These are phyloP conservation scores for Penstemon barbatus DNA, from an alignment of 257 asterid genomes.

Conservation along the genomic window DNA sequence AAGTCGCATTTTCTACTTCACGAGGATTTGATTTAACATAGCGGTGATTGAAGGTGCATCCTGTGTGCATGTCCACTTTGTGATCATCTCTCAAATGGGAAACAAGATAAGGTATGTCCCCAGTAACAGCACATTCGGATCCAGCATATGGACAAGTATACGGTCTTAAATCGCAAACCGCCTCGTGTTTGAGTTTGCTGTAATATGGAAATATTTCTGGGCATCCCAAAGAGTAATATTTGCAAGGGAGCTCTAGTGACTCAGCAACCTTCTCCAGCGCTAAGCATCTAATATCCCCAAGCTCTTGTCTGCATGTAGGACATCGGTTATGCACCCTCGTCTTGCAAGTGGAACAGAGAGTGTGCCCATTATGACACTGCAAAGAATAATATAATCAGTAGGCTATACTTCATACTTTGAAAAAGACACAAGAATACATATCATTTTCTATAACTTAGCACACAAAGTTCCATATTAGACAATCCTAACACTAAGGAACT, in stretches of 20 bases:
- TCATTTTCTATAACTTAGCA: neutral
- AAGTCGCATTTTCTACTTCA: conserved; percentile 45
- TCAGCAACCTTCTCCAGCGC: conserved; percentile 46
- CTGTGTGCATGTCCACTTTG: conserved; percentile 44
- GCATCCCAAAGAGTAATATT: conserved; percentile 41
- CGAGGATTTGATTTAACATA: conserved; percentile 47
- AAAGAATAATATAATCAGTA: neutral
- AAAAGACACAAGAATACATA: conserved; percentile 1
- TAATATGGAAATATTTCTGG: conserved; percentile 38
- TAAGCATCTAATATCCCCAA: conserved; percentile 48
- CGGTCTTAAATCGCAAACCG: conserved; percentile 39
- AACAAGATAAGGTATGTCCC: conserved; percentile 38
- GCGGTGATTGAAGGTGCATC: conserved; percentile 40
- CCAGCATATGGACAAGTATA: conserved; percentile 39
- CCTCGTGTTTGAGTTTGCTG: conserved; percentile 44
- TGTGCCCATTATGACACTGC: conserved; percentile 51
- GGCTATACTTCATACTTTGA: neutral
- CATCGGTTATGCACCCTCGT: conserved; percentile 44
- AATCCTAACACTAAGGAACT: neutral
- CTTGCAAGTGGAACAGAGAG: conserved; percentile 45
- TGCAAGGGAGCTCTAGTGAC: conserved; percentile 46
- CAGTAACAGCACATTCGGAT: conserved; percentile 38
- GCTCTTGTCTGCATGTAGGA: conserved; percentile 47
- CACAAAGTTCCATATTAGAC: neutral
- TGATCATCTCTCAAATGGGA: conserved; percentile 44